Conservation (phyloP, 441 rosid genomes). For the Adansonia grandidieri region DNA sequence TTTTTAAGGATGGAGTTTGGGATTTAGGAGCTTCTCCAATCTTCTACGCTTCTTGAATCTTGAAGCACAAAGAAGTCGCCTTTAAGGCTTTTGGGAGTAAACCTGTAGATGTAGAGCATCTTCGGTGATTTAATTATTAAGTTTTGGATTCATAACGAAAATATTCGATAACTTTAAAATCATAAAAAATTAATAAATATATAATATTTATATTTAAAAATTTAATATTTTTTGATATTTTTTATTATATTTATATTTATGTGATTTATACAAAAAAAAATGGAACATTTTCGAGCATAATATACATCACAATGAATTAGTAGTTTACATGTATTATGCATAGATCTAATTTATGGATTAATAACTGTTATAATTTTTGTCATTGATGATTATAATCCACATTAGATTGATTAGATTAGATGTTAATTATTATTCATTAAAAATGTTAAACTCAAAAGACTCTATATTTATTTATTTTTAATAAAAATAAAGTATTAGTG, state of each 20-base stretch:
- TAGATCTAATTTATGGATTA: background rate
- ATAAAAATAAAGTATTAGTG: background rate
- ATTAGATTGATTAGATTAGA: background rate
- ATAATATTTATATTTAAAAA: no score
- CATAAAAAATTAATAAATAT: no score
- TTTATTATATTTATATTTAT: no score
- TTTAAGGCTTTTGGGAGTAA: background rate
- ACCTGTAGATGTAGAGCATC: no score
- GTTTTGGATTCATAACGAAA: no score
- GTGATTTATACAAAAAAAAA: no score
- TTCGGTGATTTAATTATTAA: no score
- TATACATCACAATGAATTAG: no score
- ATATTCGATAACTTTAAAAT: no score
- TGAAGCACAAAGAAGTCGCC: background rate
- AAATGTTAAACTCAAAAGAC: background rate
- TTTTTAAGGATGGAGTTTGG: background rate
- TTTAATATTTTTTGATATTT: no score
- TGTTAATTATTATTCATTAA: background rate
- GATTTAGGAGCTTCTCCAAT: constrained; percentile 13
- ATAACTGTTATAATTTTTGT: background rate
- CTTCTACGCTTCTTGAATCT: constrained; percentile 8
- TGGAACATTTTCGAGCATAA: no score
- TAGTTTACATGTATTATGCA: background rate
- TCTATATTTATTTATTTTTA: background rate
- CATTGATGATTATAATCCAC: background rate